Evolutionary conservation across 176 grass and related monocot species (phyloP).

Genomic region (Eragrostis curvula): DNA sequence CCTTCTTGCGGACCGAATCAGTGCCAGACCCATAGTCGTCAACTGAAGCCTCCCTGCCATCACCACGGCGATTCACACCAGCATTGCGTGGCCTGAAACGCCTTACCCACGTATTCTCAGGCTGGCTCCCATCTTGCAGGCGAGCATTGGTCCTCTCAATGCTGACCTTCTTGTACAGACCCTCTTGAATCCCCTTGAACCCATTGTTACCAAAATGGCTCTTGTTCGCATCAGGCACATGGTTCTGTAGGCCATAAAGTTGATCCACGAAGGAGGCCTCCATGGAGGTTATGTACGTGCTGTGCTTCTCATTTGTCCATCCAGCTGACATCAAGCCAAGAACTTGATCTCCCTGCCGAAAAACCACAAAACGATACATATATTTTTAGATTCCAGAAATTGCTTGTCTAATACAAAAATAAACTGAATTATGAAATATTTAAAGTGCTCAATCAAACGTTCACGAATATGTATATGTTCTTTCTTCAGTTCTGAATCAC

Average conservation of each 20-base stretch:
- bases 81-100: slow-evolving; percentile 42
- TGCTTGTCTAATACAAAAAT: no score
- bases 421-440: no score
- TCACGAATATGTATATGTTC: no score
- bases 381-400: not conserved
- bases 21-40: slow-evolving; percentile 47
- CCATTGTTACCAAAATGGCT: not conserved
- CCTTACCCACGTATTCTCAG: slow-evolving; percentile 60
- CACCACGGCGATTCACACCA: not conserved
- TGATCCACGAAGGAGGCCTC: slow-evolving; percentile 72
- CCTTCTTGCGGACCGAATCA: slow-evolving; percentile 37
- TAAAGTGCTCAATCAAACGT: no score
- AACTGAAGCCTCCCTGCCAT: not conserved
- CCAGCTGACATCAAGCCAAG: slow-evolving; percentile 40
- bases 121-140: not conserved
- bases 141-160: slow-evolving; percentile 31
- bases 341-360: slow-evolving; percentile 38
- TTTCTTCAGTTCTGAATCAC: no score
- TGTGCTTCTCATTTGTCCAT: slow-evolving; percentile 72
- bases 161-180: slow-evolving; percentile 28
- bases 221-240: not conserved
- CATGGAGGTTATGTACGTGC: slow-evolving; percentile 71
- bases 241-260: slow-evolving; percentile 29
- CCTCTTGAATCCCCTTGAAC: slow-evolving; percentile 51
- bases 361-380: slow-evolving; percentile 3